Evolutionary conservation across 805 yeast species (phyloP).

Genomic region (Blastobotrys chiropterorum): DNA sequence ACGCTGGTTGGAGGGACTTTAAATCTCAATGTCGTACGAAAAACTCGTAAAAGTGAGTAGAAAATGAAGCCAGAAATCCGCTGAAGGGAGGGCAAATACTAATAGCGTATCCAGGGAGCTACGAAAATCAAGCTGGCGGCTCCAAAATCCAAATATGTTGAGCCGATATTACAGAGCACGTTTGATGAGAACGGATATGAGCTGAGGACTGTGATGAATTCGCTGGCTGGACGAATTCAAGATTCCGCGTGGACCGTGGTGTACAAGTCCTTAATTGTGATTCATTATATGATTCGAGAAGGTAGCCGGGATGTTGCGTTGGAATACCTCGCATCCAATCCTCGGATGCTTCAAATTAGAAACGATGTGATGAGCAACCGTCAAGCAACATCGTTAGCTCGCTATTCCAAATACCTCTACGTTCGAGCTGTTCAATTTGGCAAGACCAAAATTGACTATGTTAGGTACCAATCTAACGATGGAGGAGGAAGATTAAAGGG

Average conservation of each 20-base stretch:
- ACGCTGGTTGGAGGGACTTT: neutral
- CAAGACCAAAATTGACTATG: slow-evolving; percentile 60
- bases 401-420: slow-evolving; percentile 67
- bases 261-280: slow-evolving; percentile 74
- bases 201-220: slow-evolving; percentile 61
- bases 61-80: neutral
- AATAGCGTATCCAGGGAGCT: neutral
- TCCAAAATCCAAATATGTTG: slow-evolving; percentile 94
- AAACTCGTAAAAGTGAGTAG: neutral
- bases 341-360: slow-evolving; percentile 43
- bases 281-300: slow-evolving; percentile 88
- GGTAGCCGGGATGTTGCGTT: slow-evolving; percentile 77
- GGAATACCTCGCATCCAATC: slow-evolving; percentile 46
- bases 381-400: slow-evolving; percentile 39
- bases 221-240: slow-evolving; percentile 54
- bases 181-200: slow-evolving; percentile 51
- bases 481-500: slow-evolving; percentile 61
- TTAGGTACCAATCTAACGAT: slow-evolving; percentile 46
- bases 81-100: neutral
- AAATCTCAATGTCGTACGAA: neutral
- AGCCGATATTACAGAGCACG: slow-evolving; percentile 78
- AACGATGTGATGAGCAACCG: slow-evolving; percentile 24
- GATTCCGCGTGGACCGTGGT: slow-evolving; percentile 90
- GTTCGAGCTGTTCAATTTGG: slow-evolving; percentile 61
- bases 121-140: slow-evolving; percentile 66